Evolutionary conservation across 2,329 filamentous ascomycete species (phyloP).

Genomic region (Talaromyces sp.): DNA sequence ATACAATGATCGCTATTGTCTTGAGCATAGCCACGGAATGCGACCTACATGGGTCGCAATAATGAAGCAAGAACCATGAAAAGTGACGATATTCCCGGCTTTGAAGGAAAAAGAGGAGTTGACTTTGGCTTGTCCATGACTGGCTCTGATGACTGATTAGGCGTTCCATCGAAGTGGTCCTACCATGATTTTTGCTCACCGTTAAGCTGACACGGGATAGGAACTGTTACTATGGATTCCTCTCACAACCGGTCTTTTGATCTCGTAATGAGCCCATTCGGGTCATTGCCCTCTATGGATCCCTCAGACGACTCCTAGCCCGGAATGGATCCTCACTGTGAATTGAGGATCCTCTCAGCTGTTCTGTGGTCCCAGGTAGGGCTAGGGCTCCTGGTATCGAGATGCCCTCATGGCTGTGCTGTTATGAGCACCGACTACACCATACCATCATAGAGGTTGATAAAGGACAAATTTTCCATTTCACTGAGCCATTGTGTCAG

Average conservation of each 20-base stretch:
- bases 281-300: conserved; percentile 1
- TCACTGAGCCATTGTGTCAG: not conserved
- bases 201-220: not conserved
- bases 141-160: not conserved
- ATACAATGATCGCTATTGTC: not conserved
- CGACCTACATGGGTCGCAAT: not conserved
- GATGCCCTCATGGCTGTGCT: not conserved
- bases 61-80: conserved; percentile 9
- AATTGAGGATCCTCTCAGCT: not conserved
- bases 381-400: not conserved
- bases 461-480: not conserved
- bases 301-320: not conserved
- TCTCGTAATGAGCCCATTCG: not conserved
- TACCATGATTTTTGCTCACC: not conserved
- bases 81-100: conserved; percentile 5
- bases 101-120: not conserved
- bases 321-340: not conserved
- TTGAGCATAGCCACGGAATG: conserved; percentile 1
- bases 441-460: not conserved
- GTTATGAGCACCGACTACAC: not conserved
- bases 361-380: not conserved
- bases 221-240: not conserved
- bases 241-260: not conserved
- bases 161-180: not conserved
- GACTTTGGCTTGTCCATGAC: not conserved